phyloP scores from a whole-genome alignment of 2,329 filamentous ascomycete species.

The Phaeoacremonium minimum region DNA sequence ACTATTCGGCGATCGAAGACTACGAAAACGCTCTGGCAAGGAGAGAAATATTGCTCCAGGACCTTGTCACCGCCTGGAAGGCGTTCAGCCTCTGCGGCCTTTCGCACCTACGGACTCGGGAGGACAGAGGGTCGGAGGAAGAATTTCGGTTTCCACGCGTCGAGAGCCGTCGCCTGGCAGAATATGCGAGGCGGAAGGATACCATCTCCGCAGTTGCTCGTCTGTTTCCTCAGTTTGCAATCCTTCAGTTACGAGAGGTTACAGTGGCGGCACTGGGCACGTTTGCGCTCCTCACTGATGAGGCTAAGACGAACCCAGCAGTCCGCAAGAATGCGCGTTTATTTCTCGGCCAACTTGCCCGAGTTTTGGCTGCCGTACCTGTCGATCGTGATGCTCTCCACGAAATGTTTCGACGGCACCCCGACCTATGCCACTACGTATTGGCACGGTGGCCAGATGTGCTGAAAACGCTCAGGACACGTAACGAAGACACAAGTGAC shows the following conservation, averaged over 20 bases:
- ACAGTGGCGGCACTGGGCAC: constrained; percentile 31
- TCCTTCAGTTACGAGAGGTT: constrained; percentile 15
- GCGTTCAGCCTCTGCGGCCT: constrained; percentile 23
- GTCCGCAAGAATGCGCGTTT: constrained; percentile 14
- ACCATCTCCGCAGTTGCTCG: constrained; percentile 22
- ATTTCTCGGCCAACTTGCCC: constrained; percentile 17
- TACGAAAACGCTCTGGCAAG: constrained; percentile 21
- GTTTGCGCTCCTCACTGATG: constrained; percentile 30
- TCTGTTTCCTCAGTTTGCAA: constrained; percentile 27
- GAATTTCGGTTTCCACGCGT: constrained; percentile 15
- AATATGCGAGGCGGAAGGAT: constrained; percentile 13
- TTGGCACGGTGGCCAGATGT: constrained; percentile 8
- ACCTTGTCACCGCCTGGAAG: constrained; percentile 36
- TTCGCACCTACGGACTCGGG: constrained; percentile 4
- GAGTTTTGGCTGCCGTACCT: constrained; percentile 9
- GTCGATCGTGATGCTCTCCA: constrained; percentile 9
- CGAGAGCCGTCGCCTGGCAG: constrained; percentile 4
- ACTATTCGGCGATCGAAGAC: constrained; percentile 17
- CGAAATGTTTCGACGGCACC: constrained; percentile 12
- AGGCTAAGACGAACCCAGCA: constrained; percentile 11
- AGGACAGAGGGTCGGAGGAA: no score
- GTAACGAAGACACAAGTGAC: neutral
- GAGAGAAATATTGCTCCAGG: constrained; percentile 26
- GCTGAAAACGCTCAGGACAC: neutral
- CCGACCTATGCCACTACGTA: constrained; percentile 15